A percentile compares a stretch with the other conserved stretches of the same genome.
These are phyloP conservation scores for Aureobasidium mangrovei DNA, from an alignment of 2,329 filamentous ascomycete species.

Conservation along the genomic window DNA sequence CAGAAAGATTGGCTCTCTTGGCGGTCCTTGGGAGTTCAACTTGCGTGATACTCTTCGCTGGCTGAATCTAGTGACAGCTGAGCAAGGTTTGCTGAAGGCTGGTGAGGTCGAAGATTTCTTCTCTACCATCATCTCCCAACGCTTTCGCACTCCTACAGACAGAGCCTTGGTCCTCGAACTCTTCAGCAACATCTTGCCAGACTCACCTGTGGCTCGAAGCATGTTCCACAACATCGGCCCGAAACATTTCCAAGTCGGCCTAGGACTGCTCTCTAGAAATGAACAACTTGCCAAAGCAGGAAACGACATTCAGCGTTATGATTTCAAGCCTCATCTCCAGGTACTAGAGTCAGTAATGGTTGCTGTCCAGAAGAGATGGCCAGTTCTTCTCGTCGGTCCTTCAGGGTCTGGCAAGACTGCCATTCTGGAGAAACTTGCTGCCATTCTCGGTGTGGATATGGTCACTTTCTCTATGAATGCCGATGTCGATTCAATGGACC, in stretches of 20 bases:
- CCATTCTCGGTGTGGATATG: slow-evolving; percentile 63
- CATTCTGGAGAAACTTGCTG: slow-evolving; percentile 72
- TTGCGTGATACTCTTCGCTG: slow-evolving; percentile 83
- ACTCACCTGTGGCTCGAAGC: slow-evolving; percentile 36
- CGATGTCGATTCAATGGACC: slow-evolving; percentile 93
- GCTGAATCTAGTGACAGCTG: slow-evolving; percentile 61
- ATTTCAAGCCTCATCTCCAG: slow-evolving; percentile 45
- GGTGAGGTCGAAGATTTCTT: slow-evolving; percentile 64
- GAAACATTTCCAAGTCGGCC: slow-evolving; percentile 65
- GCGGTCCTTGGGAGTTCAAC: slow-evolving; percentile 92
- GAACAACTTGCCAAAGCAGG: not conserved
- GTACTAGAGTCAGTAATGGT: slow-evolving; percentile 81
- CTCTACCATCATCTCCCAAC: slow-evolving; percentile 72
- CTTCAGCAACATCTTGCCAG: slow-evolving; percentile 56
- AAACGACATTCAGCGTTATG: not conserved
- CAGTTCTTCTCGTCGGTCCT: slow-evolving; percentile 77
- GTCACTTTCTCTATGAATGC: slow-evolving; percentile 84
- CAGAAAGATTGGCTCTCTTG: slow-evolving; percentile 45
- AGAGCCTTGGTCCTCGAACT: slow-evolving; percentile 55
- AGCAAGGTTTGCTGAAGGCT: slow-evolving; percentile 52
- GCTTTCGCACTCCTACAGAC: slow-evolving; percentile 70
- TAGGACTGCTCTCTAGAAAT: slow-evolving; percentile 61
- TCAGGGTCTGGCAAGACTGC: slow-evolving; percentile 82
- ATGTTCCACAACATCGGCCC: slow-evolving; percentile 64
- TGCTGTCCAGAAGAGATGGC: slow-evolving; percentile 77